phyloP scores from a whole-genome alignment of 1,284 basidiomycete species.

The Puccinia novopanici region DNA sequence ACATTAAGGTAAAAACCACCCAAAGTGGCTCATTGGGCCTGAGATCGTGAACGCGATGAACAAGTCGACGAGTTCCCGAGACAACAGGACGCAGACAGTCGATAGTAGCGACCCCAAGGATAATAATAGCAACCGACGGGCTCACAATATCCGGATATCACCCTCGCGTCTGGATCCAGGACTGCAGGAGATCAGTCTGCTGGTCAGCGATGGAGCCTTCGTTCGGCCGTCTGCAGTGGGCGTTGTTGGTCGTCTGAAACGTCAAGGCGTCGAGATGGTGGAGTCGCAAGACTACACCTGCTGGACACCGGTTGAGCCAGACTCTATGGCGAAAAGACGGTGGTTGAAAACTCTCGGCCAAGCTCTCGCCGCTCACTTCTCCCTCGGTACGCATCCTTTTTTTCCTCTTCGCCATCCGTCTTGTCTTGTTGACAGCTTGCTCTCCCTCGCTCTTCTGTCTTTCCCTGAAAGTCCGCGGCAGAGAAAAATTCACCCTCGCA shows the following conservation, averaged over 20 bases:
- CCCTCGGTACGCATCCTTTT: constrained; percentile 11
- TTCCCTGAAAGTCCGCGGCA: background rate
- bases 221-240: background rate
- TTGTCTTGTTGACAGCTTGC: too few species aligned
- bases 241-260: too few species aligned
- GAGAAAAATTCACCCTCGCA: constrained; percentile 31
- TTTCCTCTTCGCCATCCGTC: background rate
- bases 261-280: too few species aligned
- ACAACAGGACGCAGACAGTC: too few species aligned
- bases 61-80: too few species aligned
- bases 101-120: too few species aligned
- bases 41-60: too few species aligned
- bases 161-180: background rate
- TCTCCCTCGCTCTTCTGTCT: background rate
- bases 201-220: constrained; percentile 1
- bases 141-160: background rate
- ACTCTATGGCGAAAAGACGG: background rate
- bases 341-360: constrained; percentile 26
- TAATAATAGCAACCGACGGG: background rate
- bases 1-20: too few species aligned
- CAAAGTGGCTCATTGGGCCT: too few species aligned
- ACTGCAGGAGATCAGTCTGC: background rate
- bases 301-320: background rate
- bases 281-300: too few species aligned
- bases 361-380: constrained; percentile 9